A percentile compares a stretch with the other conserved stretches of the same genome.
These are phyloP conservation scores for Medicago lupulina DNA, from an alignment of 306 rosid species.

Conservation along the genomic window DNA sequence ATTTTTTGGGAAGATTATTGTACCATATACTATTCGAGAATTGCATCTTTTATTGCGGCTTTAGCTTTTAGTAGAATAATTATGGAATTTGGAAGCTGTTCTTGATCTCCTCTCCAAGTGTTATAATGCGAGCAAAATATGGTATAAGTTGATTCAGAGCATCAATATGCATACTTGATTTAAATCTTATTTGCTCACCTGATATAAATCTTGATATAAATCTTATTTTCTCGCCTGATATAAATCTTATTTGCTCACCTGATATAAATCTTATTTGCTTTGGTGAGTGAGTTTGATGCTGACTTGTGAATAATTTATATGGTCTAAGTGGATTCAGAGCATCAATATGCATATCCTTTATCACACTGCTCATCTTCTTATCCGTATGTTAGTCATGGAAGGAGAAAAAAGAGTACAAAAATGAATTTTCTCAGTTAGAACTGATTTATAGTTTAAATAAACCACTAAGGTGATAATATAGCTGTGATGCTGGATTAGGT, in stretches of 20 bases:
- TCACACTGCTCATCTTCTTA: background rate
- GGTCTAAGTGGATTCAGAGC: conserved; percentile 4
- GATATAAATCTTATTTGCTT: conserved; percentile 3
- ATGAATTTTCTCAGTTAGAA: conserved; percentile 6
- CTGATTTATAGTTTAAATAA: conserved; percentile 11
- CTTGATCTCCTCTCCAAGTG: conserved; percentile 31
- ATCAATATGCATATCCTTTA: conserved; percentile 7
- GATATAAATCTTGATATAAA: too few relatives aligned
- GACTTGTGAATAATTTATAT: conserved; percentile 1
- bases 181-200: background rate
- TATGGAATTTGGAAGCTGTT: conserved; percentile 29
- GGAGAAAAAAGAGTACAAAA: background rate
- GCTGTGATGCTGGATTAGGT: conserved; percentile 5
- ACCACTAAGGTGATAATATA: background rate
- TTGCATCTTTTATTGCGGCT: conserved; percentile 28
- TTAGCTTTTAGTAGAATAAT: conserved; percentile 37
- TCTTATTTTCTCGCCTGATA: too few relatives aligned
- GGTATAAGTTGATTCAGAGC: too few relatives aligned
- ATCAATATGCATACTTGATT: background rate
- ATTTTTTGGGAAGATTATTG: conserved; percentile 35
- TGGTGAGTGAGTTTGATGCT: background rate
- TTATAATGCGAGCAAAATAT: conserved; percentile 1
- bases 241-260: background rate
- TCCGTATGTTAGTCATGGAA: conserved; percentile 2
- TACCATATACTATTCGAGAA: conserved; percentile 39